Conservation (phyloP, 208 protist genomes). For the Leishmania lainsoni region DNA sequence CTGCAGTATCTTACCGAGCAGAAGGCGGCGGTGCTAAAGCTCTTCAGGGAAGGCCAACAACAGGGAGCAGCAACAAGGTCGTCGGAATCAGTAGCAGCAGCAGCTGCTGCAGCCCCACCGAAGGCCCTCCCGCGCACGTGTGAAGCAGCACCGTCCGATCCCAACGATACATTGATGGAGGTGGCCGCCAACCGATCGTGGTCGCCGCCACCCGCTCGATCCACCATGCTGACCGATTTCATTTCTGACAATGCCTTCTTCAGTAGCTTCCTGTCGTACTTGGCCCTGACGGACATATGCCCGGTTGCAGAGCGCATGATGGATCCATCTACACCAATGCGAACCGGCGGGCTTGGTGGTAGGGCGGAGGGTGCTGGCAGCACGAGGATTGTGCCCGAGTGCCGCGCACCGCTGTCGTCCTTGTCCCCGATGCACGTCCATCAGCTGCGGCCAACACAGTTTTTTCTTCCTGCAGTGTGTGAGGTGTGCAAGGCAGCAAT, state of each 20-base stretch:
- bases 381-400: neutral
- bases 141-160: neutral
- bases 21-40: conserved; percentile 4
- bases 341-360: neutral
- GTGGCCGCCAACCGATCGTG: neutral
- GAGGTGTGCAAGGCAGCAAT: conserved; percentile 15
- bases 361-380: neutral
- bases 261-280: conserved; percentile 11
- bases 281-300: conserved; percentile 10
- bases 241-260: neutral
- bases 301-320: conserved; percentile 8
- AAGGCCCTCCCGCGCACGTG: neutral
- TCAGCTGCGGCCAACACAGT: conserved; percentile 23
- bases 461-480: conserved; percentile 24
- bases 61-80: neutral
- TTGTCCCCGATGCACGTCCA: conserved; percentile 22
- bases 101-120: neutral
- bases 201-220: neutral
- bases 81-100: neutral
- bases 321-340: neutral
- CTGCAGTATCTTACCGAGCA: conserved; percentile 8
- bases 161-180: neutral
- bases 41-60: neutral
- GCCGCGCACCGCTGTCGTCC: neutral
- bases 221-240: neutral